phyloP scores from a whole-genome alignment of 805 yeast genomes.

The Saccharomycopsis fibuligera region DNA sequence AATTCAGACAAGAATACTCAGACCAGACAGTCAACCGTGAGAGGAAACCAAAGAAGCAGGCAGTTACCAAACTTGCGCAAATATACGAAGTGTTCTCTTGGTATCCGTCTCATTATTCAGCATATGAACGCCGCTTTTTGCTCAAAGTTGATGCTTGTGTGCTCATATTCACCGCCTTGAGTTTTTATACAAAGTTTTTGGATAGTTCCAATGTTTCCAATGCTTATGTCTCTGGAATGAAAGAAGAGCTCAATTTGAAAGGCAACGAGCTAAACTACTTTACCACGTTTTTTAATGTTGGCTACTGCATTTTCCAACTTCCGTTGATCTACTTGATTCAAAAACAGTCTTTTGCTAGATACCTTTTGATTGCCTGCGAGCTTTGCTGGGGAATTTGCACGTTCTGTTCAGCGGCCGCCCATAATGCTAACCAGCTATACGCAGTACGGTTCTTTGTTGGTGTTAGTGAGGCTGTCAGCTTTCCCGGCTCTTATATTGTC shows the following conservation, averaged over 20 bases:
- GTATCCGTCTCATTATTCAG: constrained; percentile 16
- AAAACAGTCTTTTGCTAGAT: constrained; percentile 38
- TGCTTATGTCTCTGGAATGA: constrained; percentile 65
- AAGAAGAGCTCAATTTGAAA: constrained; percentile 45
- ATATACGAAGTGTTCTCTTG: not conserved
- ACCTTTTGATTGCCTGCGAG: constrained; percentile 45
- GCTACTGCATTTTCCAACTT: constrained; percentile 53
- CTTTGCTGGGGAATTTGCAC: constrained; percentile 21
- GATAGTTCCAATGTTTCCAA: constrained; percentile 56
- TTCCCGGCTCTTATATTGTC: constrained; percentile 35
- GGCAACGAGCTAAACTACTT: constrained; percentile 52
- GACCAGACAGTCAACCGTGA: not conserved
- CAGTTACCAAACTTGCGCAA: not conserved
- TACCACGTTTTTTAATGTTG: constrained; percentile 52
- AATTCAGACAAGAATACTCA: not conserved
- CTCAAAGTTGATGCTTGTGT: constrained; percentile 10
- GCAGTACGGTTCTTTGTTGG: constrained; percentile 33
- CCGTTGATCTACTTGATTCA: constrained; percentile 49
- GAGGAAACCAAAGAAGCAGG: not conserved
- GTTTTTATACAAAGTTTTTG: constrained; percentile 39
- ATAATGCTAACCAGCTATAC: constrained; percentile 33
- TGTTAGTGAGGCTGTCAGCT: constrained; percentile 25
- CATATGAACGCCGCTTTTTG: constrained; percentile 16
- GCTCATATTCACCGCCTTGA: constrained; percentile 4
- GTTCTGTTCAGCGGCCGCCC: constrained; percentile 21